Conservation (phyloP, 1,284 basidiomycete species). For the Meripilus lineatus region DNA sequence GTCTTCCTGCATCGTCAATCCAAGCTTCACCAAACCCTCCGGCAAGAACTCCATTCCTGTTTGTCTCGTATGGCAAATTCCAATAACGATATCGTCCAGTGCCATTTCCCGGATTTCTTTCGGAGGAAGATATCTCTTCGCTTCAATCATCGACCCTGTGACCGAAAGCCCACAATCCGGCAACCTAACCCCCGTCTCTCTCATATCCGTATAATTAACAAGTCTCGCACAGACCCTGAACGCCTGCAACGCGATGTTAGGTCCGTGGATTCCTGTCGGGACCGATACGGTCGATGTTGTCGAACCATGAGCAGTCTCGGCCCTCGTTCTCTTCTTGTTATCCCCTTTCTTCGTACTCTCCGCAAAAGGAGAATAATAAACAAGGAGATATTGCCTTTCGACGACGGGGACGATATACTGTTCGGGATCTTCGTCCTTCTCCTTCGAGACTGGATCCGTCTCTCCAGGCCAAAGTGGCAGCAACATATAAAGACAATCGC, state of each 20-base stretch:
- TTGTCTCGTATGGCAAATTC: slow-evolving; percentile 56
- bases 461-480: slow-evolving; percentile 79
- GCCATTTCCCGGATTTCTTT: slow-evolving; percentile 27
- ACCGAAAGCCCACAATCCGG: slow-evolving; percentile 66
- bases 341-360: slow-evolving; percentile 23
- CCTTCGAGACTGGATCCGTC: slow-evolving; percentile 41
- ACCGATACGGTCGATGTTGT: slow-evolving; percentile 30
- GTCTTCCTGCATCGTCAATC: slow-evolving; percentile 41
- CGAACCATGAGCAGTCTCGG: slow-evolving; percentile 22
- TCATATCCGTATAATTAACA: slow-evolving; percentile 61
- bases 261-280: slow-evolving; percentile 20
- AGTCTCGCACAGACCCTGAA: slow-evolving; percentile 68
- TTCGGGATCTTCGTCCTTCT: slow-evolving; percentile 25
- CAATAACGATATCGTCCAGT: slow-evolving; percentile 44
- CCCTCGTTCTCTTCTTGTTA: slow-evolving; percentile 31
- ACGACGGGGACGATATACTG: slow-evolving; percentile 40
- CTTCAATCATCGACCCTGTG: slow-evolving; percentile 55
- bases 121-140: slow-evolving; percentile 39
- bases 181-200: slow-evolving; percentile 64
- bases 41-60: slow-evolving; percentile 64
- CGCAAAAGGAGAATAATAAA: slow-evolving; percentile 60
- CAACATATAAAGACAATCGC: slow-evolving; percentile 72
- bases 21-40: slow-evolving; percentile 64
- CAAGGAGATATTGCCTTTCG: slow-evolving; percentile 63
- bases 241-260: slow-evolving; percentile 44